Evolutionary conservation across 129 eudicot species (phyloP).

Genomic region (Calendula officinalis): DNA sequence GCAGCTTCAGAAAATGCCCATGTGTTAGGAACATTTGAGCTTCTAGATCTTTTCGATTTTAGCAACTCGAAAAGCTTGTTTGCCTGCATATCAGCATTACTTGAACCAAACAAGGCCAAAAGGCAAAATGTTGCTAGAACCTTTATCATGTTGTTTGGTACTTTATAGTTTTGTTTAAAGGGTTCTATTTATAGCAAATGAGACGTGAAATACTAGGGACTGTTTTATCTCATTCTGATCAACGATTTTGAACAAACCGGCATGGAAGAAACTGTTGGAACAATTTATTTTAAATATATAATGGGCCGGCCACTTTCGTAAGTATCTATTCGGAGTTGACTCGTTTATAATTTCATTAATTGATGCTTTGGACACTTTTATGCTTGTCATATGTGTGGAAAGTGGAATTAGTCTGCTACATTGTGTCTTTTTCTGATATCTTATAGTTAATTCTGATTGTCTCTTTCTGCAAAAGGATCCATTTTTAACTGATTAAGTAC

Average conservation of each 20-base stretch:
- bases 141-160: conserved; percentile 26
- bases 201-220: conserved; percentile 18
- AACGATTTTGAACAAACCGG: neutral
- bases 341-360: neutral
- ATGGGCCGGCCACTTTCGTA: conserved; percentile 16
- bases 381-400: conserved; percentile 19
- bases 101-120: conserved; percentile 23
- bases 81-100: conserved; percentile 31
- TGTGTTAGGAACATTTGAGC: conserved; percentile 15
- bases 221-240: conserved; percentile 8
- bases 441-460: neutral
- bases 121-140: conserved; percentile 20
- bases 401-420: neutral
- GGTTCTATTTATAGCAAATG: conserved; percentile 12
- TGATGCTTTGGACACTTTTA: conserved; percentile 4
- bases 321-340: conserved; percentile 6
- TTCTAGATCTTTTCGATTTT: conserved; percentile 19
- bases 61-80: conserved; percentile 30
- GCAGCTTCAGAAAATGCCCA: conserved; percentile 6
- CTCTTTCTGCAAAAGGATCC: neutral
- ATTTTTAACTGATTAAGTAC: neutral
- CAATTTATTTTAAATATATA: neutral
- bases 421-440: conserved; percentile 10
- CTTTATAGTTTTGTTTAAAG: neutral
- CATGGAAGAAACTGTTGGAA: neutral